Base-by-base conservation (phyloP, 2,329 filamentous ascomycete species). In the Hansfordia pulvinata region DNA sequence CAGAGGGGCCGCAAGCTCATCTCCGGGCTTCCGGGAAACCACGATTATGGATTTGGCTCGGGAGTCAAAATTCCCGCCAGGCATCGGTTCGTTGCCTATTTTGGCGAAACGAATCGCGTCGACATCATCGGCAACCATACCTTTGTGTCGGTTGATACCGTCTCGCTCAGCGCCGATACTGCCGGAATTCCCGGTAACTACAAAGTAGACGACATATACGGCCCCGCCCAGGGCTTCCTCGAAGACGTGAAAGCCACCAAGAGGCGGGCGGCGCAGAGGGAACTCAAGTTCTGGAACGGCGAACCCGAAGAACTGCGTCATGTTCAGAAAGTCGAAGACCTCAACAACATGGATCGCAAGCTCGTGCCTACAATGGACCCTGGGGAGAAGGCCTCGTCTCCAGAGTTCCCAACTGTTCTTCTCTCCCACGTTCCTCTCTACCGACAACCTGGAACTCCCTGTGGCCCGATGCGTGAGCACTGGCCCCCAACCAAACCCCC, bases 81-180 rank as follows among this genome's bases (percentile, higher is more conserved):
- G 27, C 65, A 90, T 41, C 66, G 90, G 10, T 98, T 96, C 49
- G 71, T 78, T 42, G 72, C 77, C 4, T 93, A 77, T 46, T 96
- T 98, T 53, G 90, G 90, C 4, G 77, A 90, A 29, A 71, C 76
- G n/a, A 96, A 94, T 50, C 67, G 83, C 7, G 75, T 98, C 12
- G 85, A 96, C 48, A 67, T 96, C 5, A 66, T 96, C 28, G 90
- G 83, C 9, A 98, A 98, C 45, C 90, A 98, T 49, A 92, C 84
- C 0, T 85, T 98, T 46, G 82, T 98, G 12, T 92, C 84, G 1
- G 67, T 98, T 6, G 90, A 98, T 47, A 72, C 78, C 0, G 76
- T 93, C 4, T 94, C 86, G 0, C 53, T 96, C 41, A 93, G 84
- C 44, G 88, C 90, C 3, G 64, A 49, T 23, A 59, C 59, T 2